phyloP scores from a whole-genome alignment of 2,329 filamentous ascomycete species.

The Botrytis fragariae region DNA sequence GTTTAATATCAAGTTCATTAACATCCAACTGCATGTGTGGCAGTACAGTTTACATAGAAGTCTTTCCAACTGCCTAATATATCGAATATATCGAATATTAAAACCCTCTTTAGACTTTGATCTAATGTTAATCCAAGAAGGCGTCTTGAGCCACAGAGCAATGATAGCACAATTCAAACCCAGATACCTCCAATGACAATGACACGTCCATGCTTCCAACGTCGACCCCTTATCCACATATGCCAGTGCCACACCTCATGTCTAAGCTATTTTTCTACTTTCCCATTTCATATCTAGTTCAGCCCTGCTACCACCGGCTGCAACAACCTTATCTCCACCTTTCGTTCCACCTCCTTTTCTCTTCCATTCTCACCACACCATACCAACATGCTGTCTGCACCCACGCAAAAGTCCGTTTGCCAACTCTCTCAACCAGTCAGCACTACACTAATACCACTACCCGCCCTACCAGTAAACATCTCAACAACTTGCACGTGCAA shows the following conservation, averaged over 20 bases:
- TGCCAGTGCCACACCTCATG: neutral
- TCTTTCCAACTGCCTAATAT: neutral
- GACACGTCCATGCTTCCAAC: neutral
- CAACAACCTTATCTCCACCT: neutral
- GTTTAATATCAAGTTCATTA: neutral
- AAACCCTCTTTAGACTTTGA: neutral
- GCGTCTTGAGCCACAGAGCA: neutral
- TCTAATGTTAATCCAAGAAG: neutral
- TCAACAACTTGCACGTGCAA: neutral
- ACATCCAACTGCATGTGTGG: neutral
- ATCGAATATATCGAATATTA: neutral
- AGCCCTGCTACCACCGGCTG: neutral
- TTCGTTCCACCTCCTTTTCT: too few species aligned
- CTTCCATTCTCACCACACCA: neutral
- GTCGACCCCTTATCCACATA: neutral
- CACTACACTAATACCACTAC: neutral
- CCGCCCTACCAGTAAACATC: neutral
- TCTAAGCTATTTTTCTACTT: neutral
- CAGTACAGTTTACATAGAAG: neutral
- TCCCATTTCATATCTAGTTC: conserved; percentile 1
- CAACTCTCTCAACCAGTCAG: neutral
- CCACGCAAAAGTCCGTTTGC: neutral
- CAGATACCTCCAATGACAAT: neutral
- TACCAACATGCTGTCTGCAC: neutral
- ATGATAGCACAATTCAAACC: neutral